Percentiles rank a stretch among this genome's conserved stretches.
Evolutionary conservation across 129 eudicot species (phyloP).

Genomic region (Cynara cardunculus): DNA sequence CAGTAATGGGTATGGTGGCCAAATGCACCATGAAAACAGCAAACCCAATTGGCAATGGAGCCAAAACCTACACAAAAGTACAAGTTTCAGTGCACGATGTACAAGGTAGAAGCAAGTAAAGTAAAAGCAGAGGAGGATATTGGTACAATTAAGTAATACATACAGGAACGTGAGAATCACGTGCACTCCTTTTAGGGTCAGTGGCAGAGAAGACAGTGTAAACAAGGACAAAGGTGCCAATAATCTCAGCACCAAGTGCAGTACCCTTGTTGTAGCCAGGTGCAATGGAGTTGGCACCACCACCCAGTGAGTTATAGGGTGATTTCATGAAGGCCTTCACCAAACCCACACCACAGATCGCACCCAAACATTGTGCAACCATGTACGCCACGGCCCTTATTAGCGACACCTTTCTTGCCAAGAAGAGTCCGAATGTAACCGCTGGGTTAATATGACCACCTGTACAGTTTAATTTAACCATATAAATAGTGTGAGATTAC

Average conservation of each 20-base stretch:
- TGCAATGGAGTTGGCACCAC: constrained; percentile 50
- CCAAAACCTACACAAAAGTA: constrained; percentile 38
- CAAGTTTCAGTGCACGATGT: constrained; percentile 4
- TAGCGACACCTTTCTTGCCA: constrained; percentile 44
- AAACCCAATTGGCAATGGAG: constrained; percentile 48
- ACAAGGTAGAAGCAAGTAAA: neutral
- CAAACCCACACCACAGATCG: constrained; percentile 44
- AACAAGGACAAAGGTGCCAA: constrained; percentile 46
- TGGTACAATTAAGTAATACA: neutral
- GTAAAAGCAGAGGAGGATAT: neutral
- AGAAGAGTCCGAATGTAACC: constrained; percentile 50
- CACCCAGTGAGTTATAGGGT: constrained; percentile 35
- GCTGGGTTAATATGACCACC: constrained; percentile 61
- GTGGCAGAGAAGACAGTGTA: constrained; percentile 49
- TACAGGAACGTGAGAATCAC: constrained; percentile 54
- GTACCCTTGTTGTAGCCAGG: constrained; percentile 45
- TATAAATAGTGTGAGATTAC: too few relatives aligned
- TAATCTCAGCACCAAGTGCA: constrained; percentile 50
- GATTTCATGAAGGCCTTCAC: constrained; percentile 45
- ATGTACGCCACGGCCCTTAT: constrained; percentile 41
- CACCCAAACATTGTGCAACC: constrained; percentile 53
- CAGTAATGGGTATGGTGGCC: constrained; percentile 52
- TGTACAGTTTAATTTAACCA: neutral
- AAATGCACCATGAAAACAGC: constrained; percentile 49
- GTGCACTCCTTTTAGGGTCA: constrained; percentile 47